Evolutionary conservation across 441 rosid genomes (phyloP).

Genomic region (Erodium trifolium): DNA sequence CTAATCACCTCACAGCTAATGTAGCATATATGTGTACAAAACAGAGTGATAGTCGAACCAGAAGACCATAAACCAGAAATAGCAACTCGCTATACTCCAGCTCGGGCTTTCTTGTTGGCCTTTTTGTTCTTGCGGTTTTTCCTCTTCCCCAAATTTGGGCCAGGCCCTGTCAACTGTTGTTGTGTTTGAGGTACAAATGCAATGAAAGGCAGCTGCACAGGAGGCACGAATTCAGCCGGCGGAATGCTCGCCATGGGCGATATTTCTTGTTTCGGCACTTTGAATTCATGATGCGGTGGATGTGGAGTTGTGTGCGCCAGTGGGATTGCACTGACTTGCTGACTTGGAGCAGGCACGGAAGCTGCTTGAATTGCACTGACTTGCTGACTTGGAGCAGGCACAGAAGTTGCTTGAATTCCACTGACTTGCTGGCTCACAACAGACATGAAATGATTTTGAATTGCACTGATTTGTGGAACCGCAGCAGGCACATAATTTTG

Average conservation of each 20-base stretch:
- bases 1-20: background rate
- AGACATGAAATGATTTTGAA: background rate
- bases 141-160: conserved; percentile 14
- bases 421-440: conserved; percentile 8
- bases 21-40: background rate
- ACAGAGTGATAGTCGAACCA: background rate
- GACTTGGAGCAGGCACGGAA: background rate
- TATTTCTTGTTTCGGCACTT: conserved; percentile 13
- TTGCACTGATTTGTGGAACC: background rate
- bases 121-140: conserved; percentile 22
- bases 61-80: background rate
- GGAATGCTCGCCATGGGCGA: conserved; percentile 11
- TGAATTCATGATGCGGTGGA: conserved; percentile 14
- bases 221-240: conserved; percentile 25
- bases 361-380: conserved; percentile 6
- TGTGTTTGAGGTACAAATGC: background rate
- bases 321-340: background rate
- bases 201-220: background rate
- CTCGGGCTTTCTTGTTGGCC: conserved; percentile 28
- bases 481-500: no score
- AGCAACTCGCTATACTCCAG: conserved; percentile 24
- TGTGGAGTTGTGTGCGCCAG: background rate
- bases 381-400: background rate
- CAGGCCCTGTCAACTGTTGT: conserved; percentile 12
- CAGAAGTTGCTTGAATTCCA: conserved; percentile 9